Conservation (phyloP, 2,329 filamentous ascomycete genomes). For the Fusarium sp. region DNA sequence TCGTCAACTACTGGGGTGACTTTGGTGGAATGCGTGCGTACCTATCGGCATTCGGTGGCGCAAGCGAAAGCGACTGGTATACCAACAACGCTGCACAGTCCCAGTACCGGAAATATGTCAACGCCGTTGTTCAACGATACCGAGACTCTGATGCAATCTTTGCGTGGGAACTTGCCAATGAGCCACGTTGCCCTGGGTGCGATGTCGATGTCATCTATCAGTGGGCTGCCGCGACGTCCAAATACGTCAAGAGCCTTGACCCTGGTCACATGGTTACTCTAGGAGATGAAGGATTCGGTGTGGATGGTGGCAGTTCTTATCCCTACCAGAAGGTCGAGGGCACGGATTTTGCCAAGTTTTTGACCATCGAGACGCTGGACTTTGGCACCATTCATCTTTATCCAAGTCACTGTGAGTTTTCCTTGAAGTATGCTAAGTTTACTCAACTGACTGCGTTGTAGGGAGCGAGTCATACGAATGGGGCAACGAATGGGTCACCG, state of each 20-base stretch:
- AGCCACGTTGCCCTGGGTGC: constrained; percentile 49
- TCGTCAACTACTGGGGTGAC: constrained; percentile 76
- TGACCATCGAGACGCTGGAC: constrained; percentile 65
- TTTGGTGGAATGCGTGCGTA: constrained; percentile 75
- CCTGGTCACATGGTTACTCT: constrained; percentile 61
- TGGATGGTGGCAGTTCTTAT: constrained; percentile 59
- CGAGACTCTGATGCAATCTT: constrained; percentile 60
- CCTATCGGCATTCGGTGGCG: constrained; percentile 66
- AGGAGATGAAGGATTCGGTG: constrained; percentile 12
- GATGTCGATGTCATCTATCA: constrained; percentile 48
- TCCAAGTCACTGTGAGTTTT: constrained; percentile 42
- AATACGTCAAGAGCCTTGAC: constrained; percentile 74
- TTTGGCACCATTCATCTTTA: constrained; percentile 52
- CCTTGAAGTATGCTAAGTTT: not conserved
- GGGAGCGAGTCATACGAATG: not conserved
- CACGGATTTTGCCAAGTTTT: constrained; percentile 61
- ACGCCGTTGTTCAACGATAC: constrained; percentile 62
- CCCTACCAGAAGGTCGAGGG: constrained; percentile 64
- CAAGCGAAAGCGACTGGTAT: constrained; percentile 64
- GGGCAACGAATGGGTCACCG: not conserved
- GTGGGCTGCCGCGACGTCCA: constrained; percentile 64
- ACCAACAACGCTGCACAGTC: constrained; percentile 62
- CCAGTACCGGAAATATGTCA: constrained; percentile 64
- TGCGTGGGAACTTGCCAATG: constrained; percentile 66
- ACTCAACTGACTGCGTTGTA: not conserved